Evolutionary conservation across 139 green algal species (phyloP), one percentile per base, ranked within the genome.

Genomic region (Axilococcus clingmanii): DNA sequence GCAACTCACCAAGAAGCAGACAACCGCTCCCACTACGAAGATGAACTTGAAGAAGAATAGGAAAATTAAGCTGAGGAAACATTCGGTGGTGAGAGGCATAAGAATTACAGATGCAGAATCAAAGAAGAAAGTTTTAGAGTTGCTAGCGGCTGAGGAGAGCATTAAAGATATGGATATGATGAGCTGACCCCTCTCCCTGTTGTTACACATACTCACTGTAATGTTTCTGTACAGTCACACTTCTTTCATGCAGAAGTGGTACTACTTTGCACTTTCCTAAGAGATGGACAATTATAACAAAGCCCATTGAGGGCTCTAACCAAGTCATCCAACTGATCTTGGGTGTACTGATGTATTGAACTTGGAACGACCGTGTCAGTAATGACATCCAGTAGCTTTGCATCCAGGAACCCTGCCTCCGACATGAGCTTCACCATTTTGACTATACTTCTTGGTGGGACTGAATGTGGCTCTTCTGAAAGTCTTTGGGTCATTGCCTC

Each of bases 251-350:
- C 42, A 69, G 36, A 35, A 69, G 43, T 17, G 32, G 16, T 42
- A 69, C n/a, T n/a, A n/a, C n/a, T n/a, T n/a, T n/a, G n/a, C n/a
- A n/a, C n/a, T n/a, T n/a, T n/a, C n/a, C n/a, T 57, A 43, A 69
- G 59, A 16, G 36, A 19, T n/a, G 37, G 20, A 46, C 59, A 64
- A 47, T 69, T 64, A 41, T 63, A 69, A 8, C 61, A 54, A 38
- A 70, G 45, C 37, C 65, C 59, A 46, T 70, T 70, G 11, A 65
- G 22, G 17, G 36, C 48, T 17, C 58, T 33, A 19, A 70, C 42
- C 37, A 70, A 33, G 35, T 70, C 53, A 1, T 42, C 31, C 46
- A 70, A 36, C 32, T 57, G 43, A n/a, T 53, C 36, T 44, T 45
- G 19, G 3, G 19, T 22, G 20, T 65, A 70, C 28, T 70, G 54